A percentile compares a stretch with the other conserved stretches of the same genome.
phyloP scores from a whole-genome alignment of 2,329 filamentous ascomycete species.

The Penicillium sp. region DNA sequence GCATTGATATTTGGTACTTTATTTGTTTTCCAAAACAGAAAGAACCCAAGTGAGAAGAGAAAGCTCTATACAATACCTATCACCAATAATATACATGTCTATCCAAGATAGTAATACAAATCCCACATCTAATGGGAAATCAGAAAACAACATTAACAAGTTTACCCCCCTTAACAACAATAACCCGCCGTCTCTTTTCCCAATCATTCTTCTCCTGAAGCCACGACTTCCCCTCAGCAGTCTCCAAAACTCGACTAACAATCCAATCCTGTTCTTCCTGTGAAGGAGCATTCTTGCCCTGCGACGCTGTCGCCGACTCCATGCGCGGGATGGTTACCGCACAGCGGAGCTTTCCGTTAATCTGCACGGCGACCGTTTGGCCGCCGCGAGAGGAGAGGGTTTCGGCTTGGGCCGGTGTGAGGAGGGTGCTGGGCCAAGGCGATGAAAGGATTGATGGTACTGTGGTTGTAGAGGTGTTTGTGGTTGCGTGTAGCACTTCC shows the following conservation, averaged over 20 bases:
- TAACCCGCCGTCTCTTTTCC: conserved; percentile 60
- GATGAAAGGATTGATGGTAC: conserved; percentile 45
- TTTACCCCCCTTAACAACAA: conserved; percentile 66
- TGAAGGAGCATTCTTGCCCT: conserved; percentile 17
- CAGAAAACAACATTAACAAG: conserved; percentile 71
- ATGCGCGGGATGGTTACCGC: conserved; percentile 63
- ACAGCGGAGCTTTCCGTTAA: conserved; percentile 76
- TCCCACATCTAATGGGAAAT: conserved; percentile 3
- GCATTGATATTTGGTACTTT: neutral
- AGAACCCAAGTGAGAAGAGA: neutral
- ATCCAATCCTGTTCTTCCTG: conserved; percentile 59
- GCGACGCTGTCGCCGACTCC: conserved; percentile 35
- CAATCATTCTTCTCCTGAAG: conserved; percentile 53
- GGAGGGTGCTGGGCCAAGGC: conserved; percentile 58
- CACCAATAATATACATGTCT: conserved; percentile 8
- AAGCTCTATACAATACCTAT: neutral
- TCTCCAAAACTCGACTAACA: conserved; percentile 59
- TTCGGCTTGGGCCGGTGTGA: conserved; percentile 40
- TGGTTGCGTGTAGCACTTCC: conserved; percentile 54
- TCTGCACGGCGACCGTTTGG: conserved; percentile 63
- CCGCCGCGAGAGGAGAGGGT: conserved; percentile 52
- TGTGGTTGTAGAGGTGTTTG: conserved; percentile 8
- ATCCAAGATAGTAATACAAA: conserved; percentile 2
- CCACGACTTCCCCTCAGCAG: conserved; percentile 60
- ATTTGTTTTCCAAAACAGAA: too few species aligned